Base-by-base conservation (phyloP, 371 early-diverging fungal genomes). In the Zopfochytrium polystomum region DNA sequence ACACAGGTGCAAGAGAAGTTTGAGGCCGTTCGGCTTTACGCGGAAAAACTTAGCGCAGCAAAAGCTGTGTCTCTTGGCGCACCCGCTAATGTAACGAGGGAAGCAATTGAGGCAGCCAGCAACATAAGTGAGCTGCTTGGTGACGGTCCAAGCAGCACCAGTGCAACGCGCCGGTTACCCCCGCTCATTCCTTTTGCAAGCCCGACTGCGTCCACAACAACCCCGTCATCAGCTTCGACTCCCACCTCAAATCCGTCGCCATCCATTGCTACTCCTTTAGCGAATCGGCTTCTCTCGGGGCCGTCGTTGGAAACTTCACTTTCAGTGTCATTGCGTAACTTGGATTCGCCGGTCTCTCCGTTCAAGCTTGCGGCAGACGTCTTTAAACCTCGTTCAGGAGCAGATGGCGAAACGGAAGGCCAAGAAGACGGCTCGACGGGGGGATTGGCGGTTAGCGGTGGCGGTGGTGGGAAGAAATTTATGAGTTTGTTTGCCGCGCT, bases 401-500 rank as follows among this genome's bases (percentile, higher is more conserved):
- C 43, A 18, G 11, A 26, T 26, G 15, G 20, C 7, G 46, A 56
- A 29, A 29, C 22, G 15, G 23, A 11, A 15, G 5, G 22, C n/a
- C 11, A 15, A 25, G 42, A 54, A 54, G 15, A 42, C n/a, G 42
- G 34, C 15, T 42, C 42, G 54, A 13, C 7, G 54, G 23, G 20
- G 35, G 18, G 15, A 34, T 18, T 9, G 27, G 45, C 13, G 33
- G 31, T 27, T 18, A 47, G 57, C 15, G 31, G 57, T 18, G 62
- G 57, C 27, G 43, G 22, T 13, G 61, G 60, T 25, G 62, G 61
- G 3, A 67, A 53, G 22, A 32, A 45, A 23, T 71, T 74, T 52
- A 71, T 74, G 66, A 71, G 63, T 26, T 55, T 70, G 22, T 74
- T 75, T 55, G 48, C 56, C 29, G 78, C 72, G 4, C 57, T 78